Evolutionary conservation across 1,284 basidiomycete genomes (phyloP).

Genomic region (Neolentinus lepideus): DNA sequence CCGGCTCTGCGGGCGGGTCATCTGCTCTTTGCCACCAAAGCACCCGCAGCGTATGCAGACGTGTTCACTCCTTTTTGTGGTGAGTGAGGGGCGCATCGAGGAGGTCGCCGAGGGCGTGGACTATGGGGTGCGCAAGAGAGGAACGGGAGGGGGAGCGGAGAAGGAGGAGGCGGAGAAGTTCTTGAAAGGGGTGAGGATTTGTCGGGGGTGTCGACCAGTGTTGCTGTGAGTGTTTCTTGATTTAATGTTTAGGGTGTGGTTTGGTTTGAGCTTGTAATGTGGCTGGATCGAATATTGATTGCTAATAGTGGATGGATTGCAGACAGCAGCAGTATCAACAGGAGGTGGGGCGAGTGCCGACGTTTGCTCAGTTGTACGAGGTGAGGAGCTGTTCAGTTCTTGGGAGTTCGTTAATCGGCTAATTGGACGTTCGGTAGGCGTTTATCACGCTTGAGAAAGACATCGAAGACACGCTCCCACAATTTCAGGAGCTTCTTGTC

Average conservation of each 20-base stretch:
- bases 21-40: slow-evolving; percentile 86
- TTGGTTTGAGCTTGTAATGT: no score
- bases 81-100: slow-evolving; percentile 75
- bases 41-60: slow-evolving; percentile 57
- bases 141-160: slow-evolving; percentile 33
- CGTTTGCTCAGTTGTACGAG: slow-evolving; percentile 66
- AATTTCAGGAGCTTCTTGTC: slow-evolving; percentile 63
- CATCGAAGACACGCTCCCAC: slow-evolving; percentile 61
- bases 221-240: slow-evolving; percentile 52
- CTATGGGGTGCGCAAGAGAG: slow-evolving; percentile 62
- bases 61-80: slow-evolving; percentile 78
- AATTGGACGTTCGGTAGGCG: slow-evolving; percentile 30
- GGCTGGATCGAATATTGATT: slow-evolving; percentile 1
- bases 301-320: slow-evolving; percentile 4
- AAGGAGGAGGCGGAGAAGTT: slow-evolving; percentile 66
- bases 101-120: slow-evolving; percentile 85
- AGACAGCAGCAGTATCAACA: slow-evolving; percentile 79
- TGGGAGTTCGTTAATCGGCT: background rate
- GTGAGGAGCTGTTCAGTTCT: slow-evolving; percentile 28
- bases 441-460: slow-evolving; percentile 76
- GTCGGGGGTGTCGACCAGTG: slow-evolving; percentile 72
- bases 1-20: slow-evolving; percentile 86
- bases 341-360: slow-evolving; percentile 55
- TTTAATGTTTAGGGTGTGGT: background rate
- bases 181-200: slow-evolving; percentile 79